Evolutionary conservation across 306 rosid genomes (phyloP), one percentile per base, ranked within the genome.

Genomic region (Cercis canadensis): DNA sequence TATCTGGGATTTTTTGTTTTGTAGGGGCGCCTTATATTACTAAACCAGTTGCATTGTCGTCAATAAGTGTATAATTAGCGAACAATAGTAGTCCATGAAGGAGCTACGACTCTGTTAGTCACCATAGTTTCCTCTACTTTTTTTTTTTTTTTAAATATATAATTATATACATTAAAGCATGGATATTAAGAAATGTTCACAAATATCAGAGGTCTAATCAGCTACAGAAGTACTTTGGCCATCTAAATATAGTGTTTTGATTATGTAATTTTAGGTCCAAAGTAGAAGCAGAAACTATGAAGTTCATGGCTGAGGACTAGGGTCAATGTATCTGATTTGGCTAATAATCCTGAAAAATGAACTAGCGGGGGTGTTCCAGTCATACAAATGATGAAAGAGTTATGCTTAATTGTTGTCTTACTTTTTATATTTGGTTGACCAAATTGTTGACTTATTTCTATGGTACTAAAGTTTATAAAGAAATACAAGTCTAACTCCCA

Each of bases 401-500:
- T n/a, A 56, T 54, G 69, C 33, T 72, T 57, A 51, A 43, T 68
- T 69, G 57, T n/a, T 57, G 32, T 72, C 66, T 62, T 14, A 10
- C 53, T 14, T 72, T 19, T 24, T 69, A 47, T 54, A 62, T 65
- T 70, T 60, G 47, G 54, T 59, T 60, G 69, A 74, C 70, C 65
- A 70, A 49, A 40, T 31, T 45, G 56, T 53, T 34, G 70, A 43
- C 36, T 50, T 73, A 33, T 73, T 70, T n/a, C n/a, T 69, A 11
- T 60, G 36, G 46, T 74, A 13, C 59, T 70, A 82, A 83, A 71
- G n/a, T 70, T 65, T 75, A 56, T 73, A 68, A 74, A 72, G 47
- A 78, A 78, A 57, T 40, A 64, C 75, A 82, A 75, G 73, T 43
- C 16, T 66, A 78, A 50, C 46, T 41, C 18, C 68, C 46, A 55